Evolutionary conservation across 2,329 filamentous ascomycete genomes (phyloP), one percentile per base, ranked within the genome.

Genomic region (Pyrenophora seminiperda): DNA sequence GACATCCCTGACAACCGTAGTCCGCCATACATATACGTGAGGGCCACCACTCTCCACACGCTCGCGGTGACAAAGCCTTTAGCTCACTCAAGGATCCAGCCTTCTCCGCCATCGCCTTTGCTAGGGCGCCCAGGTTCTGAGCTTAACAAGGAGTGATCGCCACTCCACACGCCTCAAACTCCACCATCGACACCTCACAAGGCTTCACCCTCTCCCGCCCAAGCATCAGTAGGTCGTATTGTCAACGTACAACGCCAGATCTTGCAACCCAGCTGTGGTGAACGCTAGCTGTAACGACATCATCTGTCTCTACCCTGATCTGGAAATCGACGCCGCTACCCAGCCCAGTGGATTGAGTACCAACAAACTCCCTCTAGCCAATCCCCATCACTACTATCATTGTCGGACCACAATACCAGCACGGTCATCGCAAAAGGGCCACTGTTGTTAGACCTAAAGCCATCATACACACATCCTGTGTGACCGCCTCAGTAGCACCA

Each of bases 91-190:
- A 27, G 68, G 71, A 76, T 72, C 75, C 76, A 75, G 75, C 75
- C 71, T 69, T 62, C 66, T 73, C 68, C 70, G 75, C 76, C 76
- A 73, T 76, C 71, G 70, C 70, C 71, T 63, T 67, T 58, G 24
- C 66, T 72, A 67, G 69, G 66, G 68, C 73, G 71, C 63, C 74
- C 75, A 73, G 71, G 68, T 72, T 71, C 71, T 73, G 72, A 76
- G 74, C 75, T 77, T 77, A 77, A 77, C 75, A 77, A 76, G 75
- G 74, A 61, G 61, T 34, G 76, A 78, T 78, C 76, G 76, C 73
- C 76, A 68, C 71, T 70, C 62, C 67, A 58, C 64, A 61, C 67
- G 68, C 68, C 68, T 68, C 66, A 63, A 58, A 65, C 66, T 67
- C 63, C 70, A 67, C 70, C 66, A 67, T 53, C 60, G 59, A 24